Conservation (phyloP, 495 filamentous ascomycete genomes). For the Talaromyces trachyspermus region DNA sequence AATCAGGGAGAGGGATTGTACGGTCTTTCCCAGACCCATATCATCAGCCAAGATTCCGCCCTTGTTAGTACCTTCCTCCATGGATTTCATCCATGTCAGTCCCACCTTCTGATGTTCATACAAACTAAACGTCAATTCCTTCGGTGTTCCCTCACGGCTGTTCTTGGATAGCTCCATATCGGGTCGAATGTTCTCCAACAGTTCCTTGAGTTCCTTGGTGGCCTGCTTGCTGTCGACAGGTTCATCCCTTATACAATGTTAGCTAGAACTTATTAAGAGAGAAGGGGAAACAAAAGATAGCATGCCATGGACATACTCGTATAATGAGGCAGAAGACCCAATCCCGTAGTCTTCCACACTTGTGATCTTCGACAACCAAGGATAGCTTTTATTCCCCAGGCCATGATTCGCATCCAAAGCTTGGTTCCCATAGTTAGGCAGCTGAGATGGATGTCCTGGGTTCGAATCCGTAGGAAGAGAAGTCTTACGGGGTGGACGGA, state of each 20-base stretch:
- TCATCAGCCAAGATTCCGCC: slow-evolving; percentile 86
- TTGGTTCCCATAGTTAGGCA: too few species aligned
- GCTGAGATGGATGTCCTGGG: too few species aligned
- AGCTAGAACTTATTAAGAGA: too few species aligned
- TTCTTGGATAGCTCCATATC: slow-evolving; percentile 60
- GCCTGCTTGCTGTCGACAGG: slow-evolving; percentile 39
- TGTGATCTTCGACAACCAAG: too few species aligned
- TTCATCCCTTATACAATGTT: slow-evolving; percentile 7
- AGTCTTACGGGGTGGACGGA: neutral
- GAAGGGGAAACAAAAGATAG: too few species aligned
- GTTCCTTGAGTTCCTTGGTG: slow-evolving; percentile 55
- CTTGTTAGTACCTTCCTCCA: slow-evolving; percentile 69
- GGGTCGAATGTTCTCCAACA: slow-evolving; percentile 67
- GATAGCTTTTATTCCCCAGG: too few species aligned
- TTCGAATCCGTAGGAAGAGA: too few species aligned
- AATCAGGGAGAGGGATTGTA: slow-evolving; percentile 83
- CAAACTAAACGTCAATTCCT: slow-evolving; percentile 58
- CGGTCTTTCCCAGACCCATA: slow-evolving; percentile 96
- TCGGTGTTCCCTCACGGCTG: slow-evolving; percentile 65
- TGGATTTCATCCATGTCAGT: slow-evolving; percentile 72
- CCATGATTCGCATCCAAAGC: too few species aligned
- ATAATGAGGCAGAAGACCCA: too few species aligned
- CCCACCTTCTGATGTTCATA: slow-evolving; percentile 83
- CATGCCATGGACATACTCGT: too few species aligned
- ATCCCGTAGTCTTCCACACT: too few species aligned